phyloP scores from a whole-genome alignment of 2,329 filamentous ascomycete genomes.

The Exophiala alcalophila region DNA sequence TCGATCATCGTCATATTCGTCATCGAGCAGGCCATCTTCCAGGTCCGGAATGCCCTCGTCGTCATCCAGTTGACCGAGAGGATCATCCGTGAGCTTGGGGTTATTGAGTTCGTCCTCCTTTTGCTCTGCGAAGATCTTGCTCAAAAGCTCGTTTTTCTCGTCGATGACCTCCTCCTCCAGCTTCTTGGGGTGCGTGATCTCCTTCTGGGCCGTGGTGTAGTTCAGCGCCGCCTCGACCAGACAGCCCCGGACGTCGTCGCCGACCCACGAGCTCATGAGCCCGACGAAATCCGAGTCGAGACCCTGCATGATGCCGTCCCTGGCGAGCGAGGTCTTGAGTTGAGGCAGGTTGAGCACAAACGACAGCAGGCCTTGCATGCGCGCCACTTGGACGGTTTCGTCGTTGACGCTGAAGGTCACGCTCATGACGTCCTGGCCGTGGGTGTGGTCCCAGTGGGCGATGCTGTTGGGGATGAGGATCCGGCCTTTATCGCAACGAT shows the following conservation, averaged over 20 bases:
- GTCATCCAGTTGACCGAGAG: too few species aligned
- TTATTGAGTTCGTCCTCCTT: neutral
- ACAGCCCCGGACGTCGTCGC: constrained; percentile 23
- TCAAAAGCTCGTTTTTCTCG: constrained; percentile 15
- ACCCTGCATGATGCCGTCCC: constrained; percentile 18
- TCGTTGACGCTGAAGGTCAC: constrained; percentile 31
- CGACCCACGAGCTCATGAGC: constrained; percentile 22
- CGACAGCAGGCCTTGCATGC: constrained; percentile 19
- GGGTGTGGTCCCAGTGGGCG: constrained; percentile 28
- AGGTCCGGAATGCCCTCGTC: constrained; percentile 15
- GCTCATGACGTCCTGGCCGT: constrained; percentile 29
- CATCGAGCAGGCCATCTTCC: constrained; percentile 3
- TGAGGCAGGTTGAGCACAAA: constrained; percentile 24
- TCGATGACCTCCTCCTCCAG: constrained; percentile 16
- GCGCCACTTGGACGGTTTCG: constrained; percentile 27
- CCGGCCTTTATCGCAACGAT: constrained; percentile 26
- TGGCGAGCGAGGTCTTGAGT: constrained; percentile 19
- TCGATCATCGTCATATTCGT: constrained; percentile 1
- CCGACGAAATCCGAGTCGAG: constrained; percentile 19
- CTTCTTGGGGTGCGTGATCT: constrained; percentile 13
- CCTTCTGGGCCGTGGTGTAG: constrained; percentile 13
- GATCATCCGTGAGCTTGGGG: too few species aligned
- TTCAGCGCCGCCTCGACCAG: constrained; percentile 24
- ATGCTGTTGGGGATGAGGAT: constrained; percentile 32
- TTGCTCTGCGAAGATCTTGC: constrained; percentile 10